phyloP scores from a whole-genome alignment of 768 basidiomycete species.

The Suillus hirtellus region DNA sequence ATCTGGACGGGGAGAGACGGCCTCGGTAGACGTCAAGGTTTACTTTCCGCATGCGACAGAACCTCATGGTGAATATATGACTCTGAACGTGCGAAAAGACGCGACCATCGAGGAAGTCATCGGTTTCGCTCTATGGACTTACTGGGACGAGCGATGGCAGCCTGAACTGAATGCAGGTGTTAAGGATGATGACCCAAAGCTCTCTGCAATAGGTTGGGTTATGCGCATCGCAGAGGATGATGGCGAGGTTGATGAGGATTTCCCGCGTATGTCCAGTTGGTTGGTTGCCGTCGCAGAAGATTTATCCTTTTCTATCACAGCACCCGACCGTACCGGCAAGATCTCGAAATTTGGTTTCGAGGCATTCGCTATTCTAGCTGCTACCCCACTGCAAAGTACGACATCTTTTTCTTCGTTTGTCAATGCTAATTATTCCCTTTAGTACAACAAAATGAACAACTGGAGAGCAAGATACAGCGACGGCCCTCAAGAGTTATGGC shows the following conservation, averaged over 20 bases:
- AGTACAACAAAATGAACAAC: conserved; percentile 77
- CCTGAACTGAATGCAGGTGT: conserved; percentile 75
- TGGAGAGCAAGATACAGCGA: conserved; percentile 81
- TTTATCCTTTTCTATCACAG: conserved; percentile 42
- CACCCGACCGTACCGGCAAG: conserved; percentile 85
- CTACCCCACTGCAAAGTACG: conserved; percentile 68
- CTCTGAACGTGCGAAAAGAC: conserved; percentile 79
- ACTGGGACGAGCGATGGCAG: conserved; percentile 85
- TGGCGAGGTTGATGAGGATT: conserved; percentile 98
- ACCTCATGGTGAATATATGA: conserved; percentile 62
- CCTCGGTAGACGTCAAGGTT: conserved; percentile 65
- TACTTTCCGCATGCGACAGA: conserved; percentile 82
- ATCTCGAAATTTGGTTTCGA: conserved; percentile 88
- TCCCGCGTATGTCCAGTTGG: conserved; percentile 66
- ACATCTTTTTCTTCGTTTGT: conserved; percentile 5
- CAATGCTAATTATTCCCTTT: conserved; percentile 6
- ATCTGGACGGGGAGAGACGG: conserved; percentile 69
- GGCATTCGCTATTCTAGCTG: conserved; percentile 86
- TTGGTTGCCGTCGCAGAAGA: neutral
- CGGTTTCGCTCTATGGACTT: conserved; percentile 89
- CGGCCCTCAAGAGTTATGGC: conserved; percentile 69
- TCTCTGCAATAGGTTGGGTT: conserved; percentile 88
- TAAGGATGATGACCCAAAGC: conserved; percentile 60
- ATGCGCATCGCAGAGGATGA: conserved; percentile 94
- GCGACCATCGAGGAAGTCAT: conserved; percentile 95